A percentile compares a stretch with the other conserved stretches of the same genome.
Evolutionary conservation across 202 grass and related monocot species (phyloP).

Genomic region (Elaeis oleifera): DNA sequence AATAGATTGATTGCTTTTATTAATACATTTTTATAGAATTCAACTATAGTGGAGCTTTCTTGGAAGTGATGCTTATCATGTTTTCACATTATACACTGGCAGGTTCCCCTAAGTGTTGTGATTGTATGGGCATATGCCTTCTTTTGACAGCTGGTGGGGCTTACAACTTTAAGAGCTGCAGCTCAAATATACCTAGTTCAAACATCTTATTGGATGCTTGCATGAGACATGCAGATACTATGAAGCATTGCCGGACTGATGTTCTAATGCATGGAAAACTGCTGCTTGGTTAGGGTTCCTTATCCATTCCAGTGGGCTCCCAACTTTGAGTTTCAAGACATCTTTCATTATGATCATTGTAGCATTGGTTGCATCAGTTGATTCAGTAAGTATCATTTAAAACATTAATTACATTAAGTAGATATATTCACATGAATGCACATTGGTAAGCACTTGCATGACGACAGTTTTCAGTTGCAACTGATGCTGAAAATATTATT

Average conservation of each 20-base stretch:
- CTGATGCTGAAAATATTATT: too few relatives aligned
- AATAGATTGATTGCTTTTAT: too few relatives aligned
- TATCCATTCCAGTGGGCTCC: conserved; percentile 97
- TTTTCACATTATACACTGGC: conserved; percentile 23
- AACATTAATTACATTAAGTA: neutral
- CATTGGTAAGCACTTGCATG: too few relatives aligned
- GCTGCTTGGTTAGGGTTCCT: conserved; percentile 78
- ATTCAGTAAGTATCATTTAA: conserved; percentile 58
- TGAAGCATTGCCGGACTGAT: conserved; percentile 87
- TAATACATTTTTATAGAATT: too few relatives aligned
- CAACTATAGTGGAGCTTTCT: neutral
- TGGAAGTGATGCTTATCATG: conserved; percentile 1
- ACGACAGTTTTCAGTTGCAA: too few relatives aligned
- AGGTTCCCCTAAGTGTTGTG: conserved; percentile 90
- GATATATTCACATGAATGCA: too few relatives aligned
- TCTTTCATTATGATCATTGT: conserved; percentile 77
- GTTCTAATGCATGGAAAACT: conserved; percentile 90
- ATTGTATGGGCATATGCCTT: conserved; percentile 97
- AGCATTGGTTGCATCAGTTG: conserved; percentile 84
- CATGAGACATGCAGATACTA: conserved; percentile 60
- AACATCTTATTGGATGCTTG: conserved; percentile 91
- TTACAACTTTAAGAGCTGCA: conserved; percentile 90
- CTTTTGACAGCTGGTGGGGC: conserved; percentile 91
- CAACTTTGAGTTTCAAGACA: conserved; percentile 79
- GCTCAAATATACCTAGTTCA: conserved; percentile 77